Conservation (phyloP, 768 basidiomycete genomes). For the Tylopilus cervinicoccineus region DNA sequence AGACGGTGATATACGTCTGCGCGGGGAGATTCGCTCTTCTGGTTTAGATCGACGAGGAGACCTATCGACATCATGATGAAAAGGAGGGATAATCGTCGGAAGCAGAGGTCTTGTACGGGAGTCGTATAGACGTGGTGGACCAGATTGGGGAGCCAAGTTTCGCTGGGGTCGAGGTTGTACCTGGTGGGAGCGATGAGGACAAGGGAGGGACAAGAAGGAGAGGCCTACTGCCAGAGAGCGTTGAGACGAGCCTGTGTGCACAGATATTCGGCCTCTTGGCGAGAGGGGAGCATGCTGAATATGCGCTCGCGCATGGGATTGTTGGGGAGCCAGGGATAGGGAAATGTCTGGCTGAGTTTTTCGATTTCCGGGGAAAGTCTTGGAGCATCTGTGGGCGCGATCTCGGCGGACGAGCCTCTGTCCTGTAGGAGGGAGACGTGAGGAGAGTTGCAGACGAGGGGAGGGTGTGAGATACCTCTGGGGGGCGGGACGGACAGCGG, state of each 20-base stretch:
- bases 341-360: slow-evolving; percentile 62
- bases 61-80: slow-evolving; percentile 74
- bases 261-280: slow-evolving; percentile 52
- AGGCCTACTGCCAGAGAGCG: slow-evolving; percentile 68
- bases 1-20: slow-evolving; percentile 67
- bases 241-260: slow-evolving; percentile 64
- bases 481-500: slow-evolving; percentile 12
- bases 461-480: slow-evolving; percentile 21
- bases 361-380: slow-evolving; percentile 32
- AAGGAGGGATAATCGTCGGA: slow-evolving; percentile 61
- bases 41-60: slow-evolving; percentile 59
- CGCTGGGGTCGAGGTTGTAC: slow-evolving; percentile 66
- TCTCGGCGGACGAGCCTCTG: slow-evolving; percentile 23
- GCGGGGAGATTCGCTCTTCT: slow-evolving; percentile 49
- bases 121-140: slow-evolving; percentile 65
- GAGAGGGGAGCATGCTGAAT: slow-evolving; percentile 57
- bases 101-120: slow-evolving; percentile 55
- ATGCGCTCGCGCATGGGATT: slow-evolving; percentile 61
- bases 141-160: slow-evolving; percentile 66
- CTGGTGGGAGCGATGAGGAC: slow-evolving; percentile 30
- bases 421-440: slow-evolving; percentile 16
- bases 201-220: neutral
- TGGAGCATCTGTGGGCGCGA: slow-evolving; percentile 13
- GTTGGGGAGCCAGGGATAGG: slow-evolving; percentile 65
- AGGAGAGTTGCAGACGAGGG: neutral